Evolutionary conservation across 306 rosid species (phyloP).

Genomic region (Carpinus viminea): DNA sequence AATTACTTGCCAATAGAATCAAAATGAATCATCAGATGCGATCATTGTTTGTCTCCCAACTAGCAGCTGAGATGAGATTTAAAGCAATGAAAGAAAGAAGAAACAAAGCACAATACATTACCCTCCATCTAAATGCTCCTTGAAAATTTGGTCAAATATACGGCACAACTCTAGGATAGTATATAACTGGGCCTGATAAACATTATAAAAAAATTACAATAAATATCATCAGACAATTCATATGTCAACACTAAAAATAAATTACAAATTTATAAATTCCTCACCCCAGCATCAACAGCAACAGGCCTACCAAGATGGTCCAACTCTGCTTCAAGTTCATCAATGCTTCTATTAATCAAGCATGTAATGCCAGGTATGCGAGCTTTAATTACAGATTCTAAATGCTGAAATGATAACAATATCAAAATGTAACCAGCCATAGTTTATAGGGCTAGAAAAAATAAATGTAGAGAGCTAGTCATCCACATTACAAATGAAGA

Average conservation of each 20-base stretch:
- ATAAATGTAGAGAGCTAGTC: not conserved
- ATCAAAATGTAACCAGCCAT: not conserved
- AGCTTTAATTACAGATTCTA: constrained; percentile 48
- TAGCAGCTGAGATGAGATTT: not conserved
- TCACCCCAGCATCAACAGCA: constrained; percentile 50
- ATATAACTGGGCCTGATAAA: constrained; percentile 45
- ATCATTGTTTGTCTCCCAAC: not conserved
- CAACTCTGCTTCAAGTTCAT: constrained; percentile 47
- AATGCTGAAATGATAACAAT: constrained; percentile 44
- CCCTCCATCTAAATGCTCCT: constrained; percentile 62
- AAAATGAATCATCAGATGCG: not conserved
- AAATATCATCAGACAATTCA: not conserved
- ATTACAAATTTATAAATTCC: not conserved
- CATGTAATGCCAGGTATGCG: constrained; percentile 48
- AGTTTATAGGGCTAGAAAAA: not conserved
- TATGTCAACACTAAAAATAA: not conserved
- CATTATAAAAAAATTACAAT: not conserved
- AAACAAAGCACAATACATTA: constrained; percentile 14
- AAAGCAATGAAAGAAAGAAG: constrained; percentile 3
- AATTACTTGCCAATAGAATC: not conserved
- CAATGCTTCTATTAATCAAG: constrained; percentile 40
- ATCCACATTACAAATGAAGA: constrained; percentile 6
- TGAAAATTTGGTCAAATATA: constrained; percentile 48
- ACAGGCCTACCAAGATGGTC: constrained; percentile 50
- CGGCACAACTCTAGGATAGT: constrained; percentile 56